A percentile compares a stretch with the other conserved stretches of the same genome.
Conservation (phyloP, 306 rosid species). For the Lupinus albus region DNA sequence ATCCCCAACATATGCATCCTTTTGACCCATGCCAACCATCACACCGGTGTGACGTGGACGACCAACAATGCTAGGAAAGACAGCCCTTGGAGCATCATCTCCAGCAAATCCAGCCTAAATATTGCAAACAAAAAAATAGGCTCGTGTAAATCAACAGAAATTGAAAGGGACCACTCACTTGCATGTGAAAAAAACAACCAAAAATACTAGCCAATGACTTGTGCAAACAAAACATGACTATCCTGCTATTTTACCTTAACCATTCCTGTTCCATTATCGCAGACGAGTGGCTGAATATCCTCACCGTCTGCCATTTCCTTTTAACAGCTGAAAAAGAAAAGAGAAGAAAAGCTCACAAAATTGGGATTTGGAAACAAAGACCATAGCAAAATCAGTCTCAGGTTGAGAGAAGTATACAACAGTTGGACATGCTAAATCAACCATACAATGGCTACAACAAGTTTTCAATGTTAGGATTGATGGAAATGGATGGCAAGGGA, state of each 20-base stretch:
- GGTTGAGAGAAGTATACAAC: neutral
- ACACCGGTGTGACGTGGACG: conserved; percentile 94
- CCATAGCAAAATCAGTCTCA: conserved; percentile 3
- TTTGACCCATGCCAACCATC: conserved; percentile 96
- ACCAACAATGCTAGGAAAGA: conserved; percentile 88
- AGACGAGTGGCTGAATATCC: conserved; percentile 92
- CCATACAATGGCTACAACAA: neutral
- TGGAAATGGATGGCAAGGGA: too few relatives aligned
- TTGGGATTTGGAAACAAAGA: neutral
- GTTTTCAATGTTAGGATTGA: neutral
- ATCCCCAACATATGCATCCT: conserved; percentile 91
- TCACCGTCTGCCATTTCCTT: conserved; percentile 77
- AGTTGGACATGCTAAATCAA: neutral
- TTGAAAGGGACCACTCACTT: neutral
- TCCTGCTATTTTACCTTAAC: conserved; percentile 59
- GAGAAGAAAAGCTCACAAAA: conserved; percentile 22
- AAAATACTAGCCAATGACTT: neutral
- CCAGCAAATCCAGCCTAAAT: conserved; percentile 94
- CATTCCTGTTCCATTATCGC: conserved; percentile 95
- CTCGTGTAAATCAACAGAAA: neutral
- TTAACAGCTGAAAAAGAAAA: conserved; percentile 36
- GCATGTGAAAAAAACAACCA: neutral
- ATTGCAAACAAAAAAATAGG: conserved; percentile 15
- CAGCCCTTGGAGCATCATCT: conserved; percentile 96
- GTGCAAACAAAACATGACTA: neutral